Evolutionary conservation across 495 filamentous ascomycete genomes (phyloP).

Genomic region (Annulohypoxylon stygium): DNA sequence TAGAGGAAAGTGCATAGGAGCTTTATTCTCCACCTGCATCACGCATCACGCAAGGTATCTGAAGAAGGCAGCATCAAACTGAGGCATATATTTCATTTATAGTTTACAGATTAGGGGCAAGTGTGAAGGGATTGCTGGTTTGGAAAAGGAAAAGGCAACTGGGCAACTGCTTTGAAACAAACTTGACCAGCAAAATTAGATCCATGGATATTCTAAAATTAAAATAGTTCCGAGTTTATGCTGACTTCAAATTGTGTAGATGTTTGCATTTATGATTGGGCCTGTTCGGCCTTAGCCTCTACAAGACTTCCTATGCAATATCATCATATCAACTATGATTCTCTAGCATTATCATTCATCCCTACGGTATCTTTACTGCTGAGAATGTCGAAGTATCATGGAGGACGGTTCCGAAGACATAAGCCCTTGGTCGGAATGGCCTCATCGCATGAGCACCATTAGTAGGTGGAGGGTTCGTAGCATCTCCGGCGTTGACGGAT

Average conservation of each 20-base stretch:
- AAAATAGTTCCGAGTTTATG: background rate
- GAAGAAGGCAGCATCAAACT: background rate
- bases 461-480: conserved; percentile 42
- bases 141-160: background rate
- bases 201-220: background rate
- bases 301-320: conserved; percentile 33
- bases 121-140: background rate
- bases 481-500: conserved; percentile 48
- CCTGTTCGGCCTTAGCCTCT: conserved; percentile 13
- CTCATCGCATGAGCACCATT: conserved; percentile 29
- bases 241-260: conserved; percentile 16
- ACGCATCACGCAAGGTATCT: background rate
- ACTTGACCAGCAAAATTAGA: background rate
- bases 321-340: conserved; percentile 4
- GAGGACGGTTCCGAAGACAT: conserved; percentile 33
- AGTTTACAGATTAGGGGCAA: background rate
- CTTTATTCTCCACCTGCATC: conserved; percentile 27
- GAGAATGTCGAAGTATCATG: conserved; percentile 23
- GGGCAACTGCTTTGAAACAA: conserved; percentile 30
- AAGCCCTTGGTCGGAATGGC: conserved; percentile 40
- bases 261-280: conserved; percentile 4
- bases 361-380: background rate
- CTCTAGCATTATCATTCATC: conserved; percentile 6
- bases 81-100: background rate
- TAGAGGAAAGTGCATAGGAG: conserved; percentile 20